Evolutionary conservation across 305 asterid genomes (phyloP), one percentile per base, ranked within the genome.

Genomic region (Fraxinus platypoda): DNA sequence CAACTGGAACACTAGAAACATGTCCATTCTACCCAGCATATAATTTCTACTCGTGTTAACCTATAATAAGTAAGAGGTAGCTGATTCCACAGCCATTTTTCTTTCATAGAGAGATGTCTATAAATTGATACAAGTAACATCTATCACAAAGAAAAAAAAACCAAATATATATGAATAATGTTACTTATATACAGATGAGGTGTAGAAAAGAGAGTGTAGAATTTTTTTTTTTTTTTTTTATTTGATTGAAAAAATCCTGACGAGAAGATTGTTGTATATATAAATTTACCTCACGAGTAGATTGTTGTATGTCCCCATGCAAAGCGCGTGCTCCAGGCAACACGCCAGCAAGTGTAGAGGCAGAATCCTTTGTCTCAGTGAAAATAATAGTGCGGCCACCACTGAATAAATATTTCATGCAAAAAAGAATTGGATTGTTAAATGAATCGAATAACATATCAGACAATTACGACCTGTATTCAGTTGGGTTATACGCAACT

Each of bases 301-400:
- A 84, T 88, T 96, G 99, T 76, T 94, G 99, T 80, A 96, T 96
- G 85, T 96, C 99, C 46, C 99, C 98, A 83, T 96, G 99, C 90
- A 96, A 89, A 30, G 99, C 95, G 74, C 95, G 96, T 35, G 99
- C 94, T 78, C 97, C 99, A 38, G 97, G 95, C 86, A 96, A 93
- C 78, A 92, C 38, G 59, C 97, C 94, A 85, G 99, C 90, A 79
- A 96, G 97, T 78, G 95, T 92, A 13, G 98, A 94, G 78, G 97
- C 98, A 76, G 90, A 86, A 81, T 94, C 98, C 91, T 93, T 92
- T 8, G 94, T 94, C 89, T 96, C 98, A 1, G 98, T 93, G 89
- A 96, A 96, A 80, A 96, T 87, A 78, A 96, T 96, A 77, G 97
- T 92, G 81, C 95, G 95, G 21, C 99, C 99, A 23, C 98, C 98